Percentiles rank a stretch among this genome's conserved stretches.
Evolutionary conservation across 2,329 filamentous ascomycete species (phyloP).

Genomic region (Pyrenochaeta sp.): DNA sequence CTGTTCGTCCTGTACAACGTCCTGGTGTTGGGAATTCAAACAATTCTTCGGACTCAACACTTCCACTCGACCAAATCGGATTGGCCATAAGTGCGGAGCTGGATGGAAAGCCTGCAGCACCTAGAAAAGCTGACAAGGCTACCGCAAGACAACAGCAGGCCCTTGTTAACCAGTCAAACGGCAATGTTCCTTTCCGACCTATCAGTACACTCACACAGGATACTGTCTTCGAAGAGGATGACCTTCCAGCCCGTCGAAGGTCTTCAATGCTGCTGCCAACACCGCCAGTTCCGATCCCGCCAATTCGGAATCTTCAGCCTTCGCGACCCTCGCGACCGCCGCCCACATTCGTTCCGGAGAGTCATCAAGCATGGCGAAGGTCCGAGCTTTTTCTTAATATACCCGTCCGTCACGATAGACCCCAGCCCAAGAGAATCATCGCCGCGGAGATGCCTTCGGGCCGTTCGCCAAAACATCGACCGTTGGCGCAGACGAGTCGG

Average conservation of each 20-base stretch:
- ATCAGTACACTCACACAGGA: constrained; percentile 44
- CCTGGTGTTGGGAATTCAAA: constrained; percentile 30
- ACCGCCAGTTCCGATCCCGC: constrained; percentile 43
- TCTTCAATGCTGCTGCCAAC: constrained; percentile 42
- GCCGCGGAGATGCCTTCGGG: constrained; percentile 12
- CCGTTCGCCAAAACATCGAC: constrained; percentile 17
- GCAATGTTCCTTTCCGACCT: constrained; percentile 26
- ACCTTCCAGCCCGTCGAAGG: constrained; percentile 28
- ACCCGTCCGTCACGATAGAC: constrained; percentile 40
- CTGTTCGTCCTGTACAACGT: constrained; percentile 25
- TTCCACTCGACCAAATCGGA: constrained; percentile 47
- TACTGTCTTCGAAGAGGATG: constrained; percentile 52
- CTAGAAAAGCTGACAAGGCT: constrained; percentile 12
- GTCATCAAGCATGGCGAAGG: constrained; percentile 15
- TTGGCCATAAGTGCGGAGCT: constrained; percentile 49
- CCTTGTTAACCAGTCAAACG: constrained; percentile 13
- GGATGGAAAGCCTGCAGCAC: constrained; percentile 33
- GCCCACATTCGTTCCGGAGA: constrained; percentile 16
- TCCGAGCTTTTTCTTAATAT: constrained; percentile 45
- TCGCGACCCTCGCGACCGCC: constrained; percentile 37
- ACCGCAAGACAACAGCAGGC: constrained; percentile 11
- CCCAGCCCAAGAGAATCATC: constrained; percentile 25
- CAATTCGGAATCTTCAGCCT: constrained; percentile 45
- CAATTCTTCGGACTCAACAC: constrained; percentile 30
- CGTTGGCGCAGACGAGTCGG: constrained; percentile 12